Evolutionary conservation across 1,284 basidiomycete genomes (phyloP).

Genomic region (Amylostereum chailletii): DNA sequence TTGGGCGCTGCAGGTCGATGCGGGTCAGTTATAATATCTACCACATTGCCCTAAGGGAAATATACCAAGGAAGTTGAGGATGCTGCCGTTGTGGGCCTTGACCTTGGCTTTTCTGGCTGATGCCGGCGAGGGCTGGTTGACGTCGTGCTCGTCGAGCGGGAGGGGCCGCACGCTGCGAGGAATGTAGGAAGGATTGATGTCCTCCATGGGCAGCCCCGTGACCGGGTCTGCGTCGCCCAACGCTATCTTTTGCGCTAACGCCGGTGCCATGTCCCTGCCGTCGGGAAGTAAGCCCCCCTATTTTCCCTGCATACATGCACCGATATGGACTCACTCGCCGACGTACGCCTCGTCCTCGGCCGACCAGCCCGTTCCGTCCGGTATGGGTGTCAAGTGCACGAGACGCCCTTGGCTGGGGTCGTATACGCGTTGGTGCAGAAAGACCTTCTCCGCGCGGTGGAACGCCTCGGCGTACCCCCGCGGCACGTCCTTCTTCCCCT

Average conservation of each 20-base stretch:
- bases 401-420: conserved; percentile 62
- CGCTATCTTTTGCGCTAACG: conserved; percentile 60
- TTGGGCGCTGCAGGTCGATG: conserved; percentile 37
- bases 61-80: conserved; percentile 61
- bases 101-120: conserved; percentile 23
- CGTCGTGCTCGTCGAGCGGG: conserved; percentile 23
- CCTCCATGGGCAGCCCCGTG: conserved; percentile 62
- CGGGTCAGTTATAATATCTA: conserved; percentile 17
- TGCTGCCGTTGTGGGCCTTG: conserved; percentile 29
- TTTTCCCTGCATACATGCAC: conserved; percentile 4
- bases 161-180: conserved; percentile 37
- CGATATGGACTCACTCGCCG: conserved; percentile 49
- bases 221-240: conserved; percentile 75
- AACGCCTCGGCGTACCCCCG: conserved; percentile 68
- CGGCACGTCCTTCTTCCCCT: conserved; percentile 83
- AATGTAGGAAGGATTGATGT: conserved; percentile 67
- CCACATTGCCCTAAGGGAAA: conserved; percentile 10
- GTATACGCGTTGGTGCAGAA: conserved; percentile 91
- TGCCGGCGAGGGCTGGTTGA: conserved; percentile 14
- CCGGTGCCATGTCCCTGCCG: conserved; percentile 48
- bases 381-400: conserved; percentile 59
- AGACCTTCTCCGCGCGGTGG: conserved; percentile 82
- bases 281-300: background rate
- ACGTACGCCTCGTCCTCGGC: conserved; percentile 66
- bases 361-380: conserved; percentile 44